Percentiles rank a stretch among this genome's conserved stretches.
Conservation (phyloP, 768 basidiomycete species). For the Cyathus striatus region DNA sequence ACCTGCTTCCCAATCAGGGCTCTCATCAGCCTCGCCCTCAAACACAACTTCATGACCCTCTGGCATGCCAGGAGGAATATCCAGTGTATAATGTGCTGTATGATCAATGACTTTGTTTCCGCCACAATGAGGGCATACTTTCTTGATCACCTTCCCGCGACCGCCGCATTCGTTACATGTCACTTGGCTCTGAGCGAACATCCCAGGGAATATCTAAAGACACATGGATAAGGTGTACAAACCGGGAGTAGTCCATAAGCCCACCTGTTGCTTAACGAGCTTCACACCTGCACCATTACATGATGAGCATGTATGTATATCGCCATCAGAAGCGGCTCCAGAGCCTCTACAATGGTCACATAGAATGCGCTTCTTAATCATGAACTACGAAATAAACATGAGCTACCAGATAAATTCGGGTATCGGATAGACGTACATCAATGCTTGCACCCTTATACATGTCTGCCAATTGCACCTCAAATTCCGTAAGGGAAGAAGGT, state of each 20-base stretch:
- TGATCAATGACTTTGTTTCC: conserved; percentile 82
- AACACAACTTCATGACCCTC: conserved; percentile 92
- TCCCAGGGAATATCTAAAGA: conserved; percentile 86
- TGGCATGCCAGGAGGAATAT: conserved; percentile 83
- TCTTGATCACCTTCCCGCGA: conserved; percentile 73
- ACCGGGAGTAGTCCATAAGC: neutral
- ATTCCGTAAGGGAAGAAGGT: conserved; percentile 71
- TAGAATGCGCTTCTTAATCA: conserved; percentile 85
- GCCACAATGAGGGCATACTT: conserved; percentile 75
- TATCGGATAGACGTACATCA: conserved; percentile 64
- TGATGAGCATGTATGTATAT: conserved; percentile 81
- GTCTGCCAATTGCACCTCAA: conserved; percentile 84
- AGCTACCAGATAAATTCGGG: too few relatives aligned
- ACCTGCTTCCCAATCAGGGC: conserved; percentile 92
- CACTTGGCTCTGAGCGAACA: conserved; percentile 86
- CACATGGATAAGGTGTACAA: neutral
- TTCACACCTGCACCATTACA: conserved; percentile 87
- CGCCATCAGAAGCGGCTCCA: conserved; percentile 84
- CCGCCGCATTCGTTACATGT: conserved; percentile 84
- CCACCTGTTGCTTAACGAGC: conserved; percentile 75
- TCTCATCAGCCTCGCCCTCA: conserved; percentile 96
- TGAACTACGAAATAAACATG: conserved; percentile 75
- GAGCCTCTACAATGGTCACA: conserved; percentile 97
- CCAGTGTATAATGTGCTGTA: conserved; percentile 77
- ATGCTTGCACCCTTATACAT: conserved; percentile 87